Conservation (phyloP, 2,329 filamentous ascomycete species). For the Fusarium acutatum region DNA sequence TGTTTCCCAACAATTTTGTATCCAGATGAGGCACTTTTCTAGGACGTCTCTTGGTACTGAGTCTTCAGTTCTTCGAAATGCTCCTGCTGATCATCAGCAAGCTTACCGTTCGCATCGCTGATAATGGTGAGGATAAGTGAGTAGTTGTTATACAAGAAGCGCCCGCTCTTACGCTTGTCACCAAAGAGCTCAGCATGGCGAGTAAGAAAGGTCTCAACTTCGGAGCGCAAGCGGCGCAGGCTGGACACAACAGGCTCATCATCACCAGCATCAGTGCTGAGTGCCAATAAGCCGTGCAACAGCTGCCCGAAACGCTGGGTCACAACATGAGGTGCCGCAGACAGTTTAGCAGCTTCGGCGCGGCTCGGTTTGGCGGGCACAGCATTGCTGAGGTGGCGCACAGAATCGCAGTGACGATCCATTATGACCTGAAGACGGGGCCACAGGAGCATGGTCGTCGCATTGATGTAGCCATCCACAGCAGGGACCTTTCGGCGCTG, state of each 20-base stretch:
- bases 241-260: slow-evolving; percentile 92
- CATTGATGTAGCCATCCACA: slow-evolving; percentile 91
- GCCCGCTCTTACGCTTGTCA: slow-evolving; percentile 81
- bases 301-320: slow-evolving; percentile 97
- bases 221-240: slow-evolving; percentile 76
- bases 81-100: slow-evolving; percentile 77
- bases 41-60: slow-evolving; percentile 59
- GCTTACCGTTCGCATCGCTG: slow-evolving; percentile 75
- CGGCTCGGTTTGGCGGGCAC: slow-evolving; percentile 57
- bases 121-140: slow-evolving; percentile 94
- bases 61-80: slow-evolving; percentile 76
- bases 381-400: slow-evolving; percentile 69
- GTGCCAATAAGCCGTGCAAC: slow-evolving; percentile 80
- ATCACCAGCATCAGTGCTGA: slow-evolving; percentile 91
- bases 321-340: slow-evolving; percentile 86
- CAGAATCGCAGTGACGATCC: slow-evolving; percentile 89
- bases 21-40: neutral
- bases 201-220: slow-evolving; percentile 84
- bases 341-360: slow-evolving; percentile 67
- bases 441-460: slow-evolving; percentile 95
- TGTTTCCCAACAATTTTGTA: neutral
- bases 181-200: slow-evolving; percentile 79
- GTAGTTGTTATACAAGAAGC: slow-evolving; percentile 97
- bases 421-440: slow-evolving; percentile 94
- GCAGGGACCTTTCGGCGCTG: slow-evolving; percentile 91